Base-by-base conservation (phyloP, 1,284 basidiomycete genomes). In the Apiotrichum akiyoshidainum region DNA sequence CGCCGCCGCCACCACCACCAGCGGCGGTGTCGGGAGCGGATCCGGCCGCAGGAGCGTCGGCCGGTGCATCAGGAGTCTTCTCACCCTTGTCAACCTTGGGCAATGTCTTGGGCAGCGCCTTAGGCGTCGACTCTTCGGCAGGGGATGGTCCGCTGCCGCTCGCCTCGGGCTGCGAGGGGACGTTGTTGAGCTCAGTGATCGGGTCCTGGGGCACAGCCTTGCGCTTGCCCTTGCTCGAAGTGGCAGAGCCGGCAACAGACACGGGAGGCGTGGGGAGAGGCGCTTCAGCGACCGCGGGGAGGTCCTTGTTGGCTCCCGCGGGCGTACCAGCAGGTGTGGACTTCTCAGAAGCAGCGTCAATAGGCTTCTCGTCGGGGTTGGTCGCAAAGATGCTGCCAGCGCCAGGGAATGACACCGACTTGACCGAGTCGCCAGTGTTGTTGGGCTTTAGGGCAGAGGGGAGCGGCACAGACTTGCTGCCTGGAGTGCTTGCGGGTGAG, bases 171-270 rank as follows among this genome's bases (percentile, higher is more conserved):
- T 31, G 26, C 26, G 26, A 31, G 26, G 26, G 26, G 26, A 31
- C 26, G 26, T 31, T 31, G 26, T 12, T 8, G 33, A 19, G 12
- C 8, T 33, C 45, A 3, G 26, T 31, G 26, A 31, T 31, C 26
- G 26, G 26, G 34, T 49, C 47, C 17, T 37, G 35, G 31, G 46
- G 49, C 2, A 57, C 55, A 3, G 55, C 41, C 49, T 57, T 57
- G 42, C 49, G 48, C 35, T 50, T 46, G 19, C 39, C 4, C 21
- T 7, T 10, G 11, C 14, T 33, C 22, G 26, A 10, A 26, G 17
- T 19, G 12, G 33, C 12, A 8, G 47, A 13, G 31, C 22, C 46
- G 31, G 26, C 31, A 31, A 16, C 14, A 9, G 13, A 10, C 35
- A 19, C n/a, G n/a, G 48, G 22, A 14, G 48, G 35, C 37, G 48